These are phyloP conservation scores for Mycothermus thermophilus DNA, from an alignment of 495 filamentous ascomycete genomes.

Conservation along the genomic window DNA sequence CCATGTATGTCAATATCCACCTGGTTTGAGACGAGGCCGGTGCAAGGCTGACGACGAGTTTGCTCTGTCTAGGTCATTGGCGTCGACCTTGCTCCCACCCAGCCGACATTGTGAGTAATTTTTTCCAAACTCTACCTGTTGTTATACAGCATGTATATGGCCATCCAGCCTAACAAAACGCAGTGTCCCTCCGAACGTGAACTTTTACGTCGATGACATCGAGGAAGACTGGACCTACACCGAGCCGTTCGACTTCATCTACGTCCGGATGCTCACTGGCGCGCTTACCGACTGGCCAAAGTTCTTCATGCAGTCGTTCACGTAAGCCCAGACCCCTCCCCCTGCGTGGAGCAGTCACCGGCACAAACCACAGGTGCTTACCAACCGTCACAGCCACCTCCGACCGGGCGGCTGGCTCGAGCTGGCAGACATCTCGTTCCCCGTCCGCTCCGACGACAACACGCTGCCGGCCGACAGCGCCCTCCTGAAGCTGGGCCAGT, in stretches of 20 bases:
- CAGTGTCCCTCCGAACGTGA: constrained; percentile 32
- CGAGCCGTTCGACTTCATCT: constrained; percentile 35
- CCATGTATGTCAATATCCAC: neutral
- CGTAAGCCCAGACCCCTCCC: no score
- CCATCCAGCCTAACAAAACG: no score
- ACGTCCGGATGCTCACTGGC: constrained; percentile 29
- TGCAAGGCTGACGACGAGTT: no score
- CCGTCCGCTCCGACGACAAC: constrained; percentile 10
- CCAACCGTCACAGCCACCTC: constrained; percentile 6
- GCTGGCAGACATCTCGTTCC: constrained; percentile 8
- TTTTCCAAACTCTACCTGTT: no score
- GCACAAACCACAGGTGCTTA: no score
- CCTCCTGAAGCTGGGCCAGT: constrained; percentile 1
- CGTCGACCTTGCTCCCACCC: constrained; percentile 28
- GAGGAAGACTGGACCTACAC: constrained; percentile 33
- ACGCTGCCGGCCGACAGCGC: constrained; percentile 7
- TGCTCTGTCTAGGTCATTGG: constrained; percentile 42
- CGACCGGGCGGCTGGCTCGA: constrained; percentile 17
- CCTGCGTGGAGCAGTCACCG: no score
- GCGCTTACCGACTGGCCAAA: constrained; percentile 31
- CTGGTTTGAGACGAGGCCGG: no score
- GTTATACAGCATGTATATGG: no score
- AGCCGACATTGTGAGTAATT: constrained; percentile 18
- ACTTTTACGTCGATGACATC: constrained; percentile 35
- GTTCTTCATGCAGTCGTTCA: constrained; percentile 14